Conservation (phyloP, 768 basidiomycete genomes). For the Calocybe cyanea region DNA sequence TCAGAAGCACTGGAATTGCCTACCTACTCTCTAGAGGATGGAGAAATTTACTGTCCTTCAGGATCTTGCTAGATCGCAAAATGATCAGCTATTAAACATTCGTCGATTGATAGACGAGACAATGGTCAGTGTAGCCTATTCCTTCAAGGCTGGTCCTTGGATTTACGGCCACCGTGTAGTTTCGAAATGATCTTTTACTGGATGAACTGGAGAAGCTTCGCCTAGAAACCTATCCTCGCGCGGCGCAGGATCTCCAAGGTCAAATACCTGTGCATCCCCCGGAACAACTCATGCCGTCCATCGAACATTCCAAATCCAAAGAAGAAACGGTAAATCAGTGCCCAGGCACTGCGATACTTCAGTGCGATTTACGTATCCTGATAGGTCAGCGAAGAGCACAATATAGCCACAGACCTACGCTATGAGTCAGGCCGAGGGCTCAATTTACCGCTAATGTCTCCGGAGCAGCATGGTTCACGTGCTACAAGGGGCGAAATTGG, state of each 20-base stretch:
- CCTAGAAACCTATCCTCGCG: neutral
- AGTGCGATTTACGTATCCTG: too few species aligned
- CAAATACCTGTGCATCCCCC: neutral
- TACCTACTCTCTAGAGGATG: neutral
- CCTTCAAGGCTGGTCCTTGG: neutral
- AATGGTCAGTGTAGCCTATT: neutral
- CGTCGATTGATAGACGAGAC: slow-evolving; percentile 2
- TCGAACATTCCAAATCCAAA: too few species aligned
- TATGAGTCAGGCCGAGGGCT: too few species aligned
- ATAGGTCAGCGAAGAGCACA: too few species aligned
- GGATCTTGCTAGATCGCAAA: slow-evolving; percentile 4
- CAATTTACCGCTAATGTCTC: too few species aligned
- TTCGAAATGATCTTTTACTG: neutral
- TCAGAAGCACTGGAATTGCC: too few species aligned
- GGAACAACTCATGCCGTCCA: neutral
- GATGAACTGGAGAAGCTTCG: neutral
- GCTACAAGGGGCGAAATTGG: neutral
- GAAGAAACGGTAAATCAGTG: too few species aligned
- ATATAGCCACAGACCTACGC: too few species aligned
- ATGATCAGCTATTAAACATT: slow-evolving; percentile 2
- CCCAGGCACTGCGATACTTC: too few species aligned
- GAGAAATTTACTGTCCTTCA: neutral
- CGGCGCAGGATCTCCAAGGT: neutral
- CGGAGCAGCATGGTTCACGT: too few species aligned
- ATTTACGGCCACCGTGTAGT: neutral